Conservation (phyloP, 2,329 filamentous ascomycete species). For the Dendrostoma leiphaemia region DNA sequence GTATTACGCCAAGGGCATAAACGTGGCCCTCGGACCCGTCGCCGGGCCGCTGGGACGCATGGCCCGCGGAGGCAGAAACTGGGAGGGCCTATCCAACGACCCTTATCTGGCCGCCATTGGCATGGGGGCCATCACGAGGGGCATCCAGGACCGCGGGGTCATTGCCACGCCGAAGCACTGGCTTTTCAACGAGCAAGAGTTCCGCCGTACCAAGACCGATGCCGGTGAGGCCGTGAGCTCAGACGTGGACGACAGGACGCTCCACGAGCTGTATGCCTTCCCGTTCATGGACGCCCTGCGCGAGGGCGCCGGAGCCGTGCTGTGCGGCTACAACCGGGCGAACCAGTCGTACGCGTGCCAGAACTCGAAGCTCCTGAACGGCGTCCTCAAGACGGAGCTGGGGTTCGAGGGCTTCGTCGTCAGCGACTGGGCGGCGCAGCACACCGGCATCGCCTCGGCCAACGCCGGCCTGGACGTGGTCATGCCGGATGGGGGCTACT, state of each 20-base stretch:
- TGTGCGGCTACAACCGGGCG: conserved; percentile 14
- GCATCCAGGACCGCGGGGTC: conserved; percentile 70
- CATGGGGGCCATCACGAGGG: conserved; percentile 57
- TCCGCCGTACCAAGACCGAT: conserved; percentile 44
- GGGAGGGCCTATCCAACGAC: conserved; percentile 53
- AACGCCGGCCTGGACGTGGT: conserved; percentile 69
- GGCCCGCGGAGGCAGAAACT: conserved; percentile 60
- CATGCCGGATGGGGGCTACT: conserved; percentile 53
- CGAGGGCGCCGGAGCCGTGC: conserved; percentile 11
- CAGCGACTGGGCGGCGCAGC: conserved; percentile 67
- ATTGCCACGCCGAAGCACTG: conserved; percentile 70
- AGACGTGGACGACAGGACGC: conserved; percentile 39
- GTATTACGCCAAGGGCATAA: conserved; percentile 65
- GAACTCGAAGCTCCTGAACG: conserved; percentile 67
- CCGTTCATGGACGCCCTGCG: conserved; percentile 14
- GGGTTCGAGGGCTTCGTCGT: conserved; percentile 66
- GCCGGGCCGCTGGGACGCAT: conserved; percentile 61
- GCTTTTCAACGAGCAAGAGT: conserved; percentile 47
- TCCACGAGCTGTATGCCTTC: conserved; percentile 45
- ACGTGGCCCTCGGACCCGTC: conserved; percentile 62
- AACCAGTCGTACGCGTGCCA: conserved; percentile 58
- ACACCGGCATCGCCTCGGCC: conserved; percentile 59
- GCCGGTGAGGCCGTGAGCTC: conserved; percentile 43
- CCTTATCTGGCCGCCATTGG: conserved; percentile 57
- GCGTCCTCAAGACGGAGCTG: conserved; percentile 61